Percentiles rank a stretch among this genome's conserved stretches.
These are phyloP conservation scores for Salix brachista DNA, from an alignment of 345 rosid genomes.

Conservation along the genomic window DNA sequence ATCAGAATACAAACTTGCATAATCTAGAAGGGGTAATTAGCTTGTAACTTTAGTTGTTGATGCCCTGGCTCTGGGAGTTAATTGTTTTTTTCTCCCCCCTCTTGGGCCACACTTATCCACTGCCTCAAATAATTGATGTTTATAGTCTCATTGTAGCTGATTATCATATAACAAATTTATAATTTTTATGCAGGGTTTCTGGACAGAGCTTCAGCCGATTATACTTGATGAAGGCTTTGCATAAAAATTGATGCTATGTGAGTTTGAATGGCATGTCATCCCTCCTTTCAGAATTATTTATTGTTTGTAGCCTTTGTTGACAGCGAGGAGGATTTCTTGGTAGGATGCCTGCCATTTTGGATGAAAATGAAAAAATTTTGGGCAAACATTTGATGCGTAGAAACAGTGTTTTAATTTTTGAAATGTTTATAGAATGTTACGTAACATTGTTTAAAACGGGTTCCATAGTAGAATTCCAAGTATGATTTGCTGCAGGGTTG, in stretches of 20 bases:
- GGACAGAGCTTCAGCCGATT: constrained; percentile 92
- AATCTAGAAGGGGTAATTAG: not conserved
- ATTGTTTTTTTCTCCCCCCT: not conserved
- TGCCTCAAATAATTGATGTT: not conserved
- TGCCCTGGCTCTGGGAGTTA: not conserved
- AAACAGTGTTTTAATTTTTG: not conserved
- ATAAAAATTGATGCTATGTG: constrained; percentile 44
- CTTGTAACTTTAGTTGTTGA: not conserved
- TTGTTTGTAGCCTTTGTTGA: not conserved
- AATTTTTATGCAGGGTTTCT: constrained; percentile 60
- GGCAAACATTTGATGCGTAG: not conserved
- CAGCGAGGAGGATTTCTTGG: not conserved
- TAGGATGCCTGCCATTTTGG: not conserved
- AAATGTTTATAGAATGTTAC: not conserved
- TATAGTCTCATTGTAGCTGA: not conserved
- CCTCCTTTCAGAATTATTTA: not conserved
- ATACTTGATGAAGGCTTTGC: constrained; percentile 79
- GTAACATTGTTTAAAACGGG: not conserved
- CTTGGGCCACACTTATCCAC: not conserved
- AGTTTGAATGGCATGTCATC: not conserved
- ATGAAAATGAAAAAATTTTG: not conserved
- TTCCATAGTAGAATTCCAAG: not conserved
- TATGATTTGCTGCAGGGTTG: too few relatives aligned
- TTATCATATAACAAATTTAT: too few relatives aligned
- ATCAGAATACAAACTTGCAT: not conserved